Conservation (phyloP, 2,329 filamentous ascomycete genomes). For the Xylaria sp. region DNA sequence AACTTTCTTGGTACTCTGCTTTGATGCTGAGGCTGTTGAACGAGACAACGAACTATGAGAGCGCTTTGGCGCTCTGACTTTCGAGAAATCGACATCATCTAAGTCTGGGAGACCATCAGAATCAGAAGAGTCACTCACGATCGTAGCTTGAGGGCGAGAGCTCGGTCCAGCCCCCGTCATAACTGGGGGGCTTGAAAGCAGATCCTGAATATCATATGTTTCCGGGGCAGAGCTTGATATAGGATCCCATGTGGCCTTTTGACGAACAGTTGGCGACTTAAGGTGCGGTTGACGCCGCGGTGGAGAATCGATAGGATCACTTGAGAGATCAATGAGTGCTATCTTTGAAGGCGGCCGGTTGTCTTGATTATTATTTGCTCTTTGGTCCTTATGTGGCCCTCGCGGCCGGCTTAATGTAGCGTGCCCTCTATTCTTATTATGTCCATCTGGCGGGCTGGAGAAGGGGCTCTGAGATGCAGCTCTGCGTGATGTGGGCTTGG, state of each 20-base stretch:
- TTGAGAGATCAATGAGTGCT: slow-evolving; percentile 46
- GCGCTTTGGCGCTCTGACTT: slow-evolving; percentile 36
- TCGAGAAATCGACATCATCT: slow-evolving; percentile 53
- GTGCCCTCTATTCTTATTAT: slow-evolving; percentile 3
- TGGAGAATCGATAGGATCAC: slow-evolving; percentile 41
- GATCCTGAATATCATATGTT: slow-evolving; percentile 37
- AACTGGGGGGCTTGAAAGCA: slow-evolving; percentile 32
- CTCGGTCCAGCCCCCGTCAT: slow-evolving; percentile 34
- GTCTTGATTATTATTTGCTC: slow-evolving; percentile 13
- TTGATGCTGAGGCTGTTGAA: slow-evolving; percentile 37
- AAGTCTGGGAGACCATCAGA: slow-evolving; percentile 63
- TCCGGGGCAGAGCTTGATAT: slow-evolving; percentile 66
- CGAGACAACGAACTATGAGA: slow-evolving; percentile 37
- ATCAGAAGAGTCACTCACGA: slow-evolving; percentile 46
- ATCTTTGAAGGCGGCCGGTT: slow-evolving; percentile 33
- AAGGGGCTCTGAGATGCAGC: slow-evolving; percentile 32
- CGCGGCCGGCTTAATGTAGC: slow-evolving; percentile 8
- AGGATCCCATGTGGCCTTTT: slow-evolving; percentile 57
- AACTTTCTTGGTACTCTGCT: slow-evolving; percentile 27
- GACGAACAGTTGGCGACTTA: slow-evolving; percentile 38
- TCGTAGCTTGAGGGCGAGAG: slow-evolving; percentile 52
- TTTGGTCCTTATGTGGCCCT: slow-evolving; percentile 15
- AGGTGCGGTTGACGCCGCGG: slow-evolving; percentile 28
- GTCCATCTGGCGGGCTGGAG: slow-evolving; percentile 40
- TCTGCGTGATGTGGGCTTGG: slow-evolving; percentile 11